These are phyloP conservation scores for Neofusicoccum cordaticola DNA, from an alignment of 2,329 filamentous ascomycete species.

Conservation along the genomic window DNA sequence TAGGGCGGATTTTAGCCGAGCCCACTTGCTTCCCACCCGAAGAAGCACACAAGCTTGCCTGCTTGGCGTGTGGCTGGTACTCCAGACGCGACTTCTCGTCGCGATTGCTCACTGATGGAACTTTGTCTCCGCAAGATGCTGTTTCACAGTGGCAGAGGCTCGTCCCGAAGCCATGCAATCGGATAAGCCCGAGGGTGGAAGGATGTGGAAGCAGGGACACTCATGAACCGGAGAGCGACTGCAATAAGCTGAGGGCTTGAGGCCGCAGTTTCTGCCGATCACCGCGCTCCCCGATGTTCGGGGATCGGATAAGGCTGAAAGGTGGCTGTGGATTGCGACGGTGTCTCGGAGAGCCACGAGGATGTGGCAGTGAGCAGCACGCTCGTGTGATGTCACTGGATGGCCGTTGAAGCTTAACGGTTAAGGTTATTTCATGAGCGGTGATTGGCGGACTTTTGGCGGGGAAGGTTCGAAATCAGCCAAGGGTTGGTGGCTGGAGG, in stretches of 20 bases:
- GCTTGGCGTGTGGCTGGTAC: neutral
- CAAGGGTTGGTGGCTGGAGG: conserved; percentile 1
- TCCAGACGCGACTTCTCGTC: too few relatives aligned
- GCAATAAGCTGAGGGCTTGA: neutral
- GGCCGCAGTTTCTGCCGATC: neutral
- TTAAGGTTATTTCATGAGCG: neutral
- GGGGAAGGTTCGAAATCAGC: neutral
- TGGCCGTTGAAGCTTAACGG: neutral
- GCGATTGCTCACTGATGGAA: too few relatives aligned
- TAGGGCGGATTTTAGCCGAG: neutral
- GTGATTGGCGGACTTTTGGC: neutral
- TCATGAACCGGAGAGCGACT: neutral
- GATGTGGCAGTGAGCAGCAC: neutral
- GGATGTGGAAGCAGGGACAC: neutral
- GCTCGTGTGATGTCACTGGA: neutral
- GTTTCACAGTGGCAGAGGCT: too few relatives aligned
- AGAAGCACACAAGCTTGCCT: neutral
- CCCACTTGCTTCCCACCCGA: neutral
- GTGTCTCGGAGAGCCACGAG: neutral
- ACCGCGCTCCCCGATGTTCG: neutral
- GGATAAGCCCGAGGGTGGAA: neutral
- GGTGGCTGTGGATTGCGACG: neutral
- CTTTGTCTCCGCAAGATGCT: too few relatives aligned
- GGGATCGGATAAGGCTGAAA: neutral
- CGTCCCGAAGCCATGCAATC: neutral